A percentile compares a stretch with the other conserved stretches of the same genome.
These are phyloP conservation scores for Striga asiatica DNA, from an alignment of 257 asterid genomes.

Conservation along the genomic window DNA sequence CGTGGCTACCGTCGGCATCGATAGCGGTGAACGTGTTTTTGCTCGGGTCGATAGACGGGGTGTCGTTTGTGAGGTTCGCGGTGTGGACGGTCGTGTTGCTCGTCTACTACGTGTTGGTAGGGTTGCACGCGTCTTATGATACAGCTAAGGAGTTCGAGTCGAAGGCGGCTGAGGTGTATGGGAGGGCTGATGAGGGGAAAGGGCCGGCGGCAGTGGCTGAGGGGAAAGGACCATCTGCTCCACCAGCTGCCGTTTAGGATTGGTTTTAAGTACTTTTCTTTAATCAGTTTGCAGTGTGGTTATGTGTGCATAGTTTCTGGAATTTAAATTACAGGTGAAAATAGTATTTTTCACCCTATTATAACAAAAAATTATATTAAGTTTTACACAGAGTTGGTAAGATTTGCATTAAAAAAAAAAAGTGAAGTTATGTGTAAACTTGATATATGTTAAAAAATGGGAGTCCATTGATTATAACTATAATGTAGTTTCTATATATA, in stretches of 20 bases:
- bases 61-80: slow-evolving; percentile 33
- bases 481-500: no score
- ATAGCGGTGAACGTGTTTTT: slow-evolving; percentile 37
- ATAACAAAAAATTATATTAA: no score
- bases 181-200: slow-evolving; percentile 12
- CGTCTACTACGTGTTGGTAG: slow-evolving; percentile 34
- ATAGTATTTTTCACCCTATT: no score
- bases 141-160: slow-evolving; percentile 26
- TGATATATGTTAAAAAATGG: no score
- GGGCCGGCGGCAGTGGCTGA: slow-evolving; percentile 9
- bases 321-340: no score
- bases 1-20: slow-evolving; percentile 52
- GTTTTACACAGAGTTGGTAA: no score
- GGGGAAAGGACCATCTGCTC: background rate
- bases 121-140: slow-evolving; percentile 50
- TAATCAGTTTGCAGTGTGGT: no score
- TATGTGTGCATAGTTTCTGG: background rate
- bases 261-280: no score
- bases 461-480: no score
- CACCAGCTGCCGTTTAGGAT: background rate
- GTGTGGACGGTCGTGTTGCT: slow-evolving; percentile 27
- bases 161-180: background rate
- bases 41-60: slow-evolving; percentile 36
- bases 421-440: no score
- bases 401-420: no score